Conservation (phyloP, 192 early-diverging fungal genomes). For the Chytriomyces sp. region DNA sequence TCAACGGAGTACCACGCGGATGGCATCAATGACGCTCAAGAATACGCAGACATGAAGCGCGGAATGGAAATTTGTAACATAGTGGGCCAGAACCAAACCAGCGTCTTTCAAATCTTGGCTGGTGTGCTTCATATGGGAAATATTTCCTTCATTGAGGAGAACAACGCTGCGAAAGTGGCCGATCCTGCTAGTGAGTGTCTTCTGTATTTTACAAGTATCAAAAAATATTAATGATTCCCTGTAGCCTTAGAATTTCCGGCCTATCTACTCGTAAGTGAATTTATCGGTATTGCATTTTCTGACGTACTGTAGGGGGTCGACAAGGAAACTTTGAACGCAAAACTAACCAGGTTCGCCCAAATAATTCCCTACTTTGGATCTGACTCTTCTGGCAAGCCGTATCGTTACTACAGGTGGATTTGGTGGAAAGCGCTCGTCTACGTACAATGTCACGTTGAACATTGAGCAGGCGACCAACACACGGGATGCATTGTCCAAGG, state of each 20-base stretch:
- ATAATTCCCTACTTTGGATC: not conserved
- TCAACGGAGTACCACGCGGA: constrained; percentile 67
- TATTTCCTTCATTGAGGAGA: constrained; percentile 82
- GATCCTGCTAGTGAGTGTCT: constrained; percentile 35
- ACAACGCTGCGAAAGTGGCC: constrained; percentile 60
- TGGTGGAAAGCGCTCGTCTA: constrained; percentile 49
- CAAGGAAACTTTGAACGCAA: constrained; percentile 41
- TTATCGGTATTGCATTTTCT: not conserved
- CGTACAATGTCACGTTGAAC: constrained; percentile 84
- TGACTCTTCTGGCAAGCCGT: constrained; percentile 23
- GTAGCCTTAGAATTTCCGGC: constrained; percentile 59
- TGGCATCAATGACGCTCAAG: constrained; percentile 88
- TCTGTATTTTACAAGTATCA: not conserved
- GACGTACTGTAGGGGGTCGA: constrained; percentile 33
- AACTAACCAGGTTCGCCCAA: constrained; percentile 41
- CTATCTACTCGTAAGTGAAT: constrained; percentile 44
- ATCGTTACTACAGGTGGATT: constrained; percentile 57
- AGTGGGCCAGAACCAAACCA: constrained; percentile 73
- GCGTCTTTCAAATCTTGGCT: constrained; percentile 90
- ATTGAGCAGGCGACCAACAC: constrained; percentile 83
- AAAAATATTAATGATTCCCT: not conserved
- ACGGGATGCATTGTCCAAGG: constrained; percentile 91
- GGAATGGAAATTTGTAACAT: constrained; percentile 96
- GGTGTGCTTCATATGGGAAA: constrained; percentile 97
- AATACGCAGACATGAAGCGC: constrained; percentile 83